Conservation (phyloP, 2,329 filamentous ascomycete species). For the Botrytis paeoniae region DNA sequence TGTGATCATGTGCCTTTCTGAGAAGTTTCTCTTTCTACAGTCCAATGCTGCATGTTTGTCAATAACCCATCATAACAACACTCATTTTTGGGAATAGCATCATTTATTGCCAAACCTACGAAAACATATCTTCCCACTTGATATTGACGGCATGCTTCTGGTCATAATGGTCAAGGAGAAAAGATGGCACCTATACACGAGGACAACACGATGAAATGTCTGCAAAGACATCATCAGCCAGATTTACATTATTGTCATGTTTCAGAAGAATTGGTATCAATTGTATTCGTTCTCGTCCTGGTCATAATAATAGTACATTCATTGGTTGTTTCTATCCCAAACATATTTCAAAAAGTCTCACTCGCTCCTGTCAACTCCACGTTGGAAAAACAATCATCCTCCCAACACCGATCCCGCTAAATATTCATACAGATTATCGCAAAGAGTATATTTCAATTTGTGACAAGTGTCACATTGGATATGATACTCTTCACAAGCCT, state of each 20-base stretch:
- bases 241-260: background rate
- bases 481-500: background rate
- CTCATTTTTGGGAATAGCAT: background rate
- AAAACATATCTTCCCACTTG: background rate
- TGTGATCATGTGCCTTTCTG: conserved; percentile 3
- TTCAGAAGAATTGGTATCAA: background rate
- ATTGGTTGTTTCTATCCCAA: background rate
- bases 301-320: background rate
- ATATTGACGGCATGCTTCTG: background rate
- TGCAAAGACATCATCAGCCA: background rate
- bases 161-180: background rate
- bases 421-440: background rate
- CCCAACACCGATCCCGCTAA: background rate
- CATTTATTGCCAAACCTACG: background rate
- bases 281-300: background rate
- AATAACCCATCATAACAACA: background rate
- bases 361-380: background rate
- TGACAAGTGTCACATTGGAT: background rate
- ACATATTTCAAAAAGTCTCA: background rate
- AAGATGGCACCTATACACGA: background rate
- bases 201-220: background rate
- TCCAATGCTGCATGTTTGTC: background rate
- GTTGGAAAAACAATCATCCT: background rate
- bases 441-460: background rate
- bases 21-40: background rate